Evolutionary conservation across 2,329 filamentous ascomycete species (phyloP).

Genomic region (Penicillium sp.): DNA sequence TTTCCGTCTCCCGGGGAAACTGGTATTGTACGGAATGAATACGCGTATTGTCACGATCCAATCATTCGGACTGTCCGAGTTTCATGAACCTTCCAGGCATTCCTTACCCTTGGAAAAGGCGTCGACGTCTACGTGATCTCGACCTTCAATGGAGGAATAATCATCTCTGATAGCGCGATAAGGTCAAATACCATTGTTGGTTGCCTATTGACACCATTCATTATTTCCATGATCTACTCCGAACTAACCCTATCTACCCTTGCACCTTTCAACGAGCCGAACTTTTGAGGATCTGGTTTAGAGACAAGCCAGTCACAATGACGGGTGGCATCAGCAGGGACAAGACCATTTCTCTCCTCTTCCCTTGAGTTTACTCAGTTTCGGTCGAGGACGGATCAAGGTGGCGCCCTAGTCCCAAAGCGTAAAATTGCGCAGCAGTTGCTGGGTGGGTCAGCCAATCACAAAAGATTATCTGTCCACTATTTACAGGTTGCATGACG

Average conservation of each 20-base stretch:
- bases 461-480: conserved; percentile 20
- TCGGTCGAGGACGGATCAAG: conserved; percentile 29
- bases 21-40: conserved; percentile 6
- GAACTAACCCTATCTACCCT: not conserved
- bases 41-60: conserved; percentile 12
- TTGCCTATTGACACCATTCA: not conserved
- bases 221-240: too few relatives aligned
- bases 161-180: not conserved
- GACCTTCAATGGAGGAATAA: not conserved
- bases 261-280: not conserved
- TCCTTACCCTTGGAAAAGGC: conserved; percentile 22
- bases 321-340: conserved; percentile 10
- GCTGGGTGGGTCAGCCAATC: conserved; percentile 24
- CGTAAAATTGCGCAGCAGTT: conserved; percentile 26
- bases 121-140: conserved; percentile 11
- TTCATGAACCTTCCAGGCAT: conserved; percentile 32
- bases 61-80: conserved; percentile 13
- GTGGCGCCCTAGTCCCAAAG: conserved; percentile 30
- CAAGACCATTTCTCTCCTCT: not conserved
- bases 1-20: conserved; percentile 11
- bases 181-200: conserved; percentile 3
- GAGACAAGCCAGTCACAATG: conserved; percentile 8
- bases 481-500: conserved; percentile 36
- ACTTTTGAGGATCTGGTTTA: not conserved
- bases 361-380: conserved; percentile 1